Evolutionary conservation across 1,139 yeast genomes (phyloP), one percentile per base, ranked within the genome.

Genomic region (Hansenula sp.): DNA sequence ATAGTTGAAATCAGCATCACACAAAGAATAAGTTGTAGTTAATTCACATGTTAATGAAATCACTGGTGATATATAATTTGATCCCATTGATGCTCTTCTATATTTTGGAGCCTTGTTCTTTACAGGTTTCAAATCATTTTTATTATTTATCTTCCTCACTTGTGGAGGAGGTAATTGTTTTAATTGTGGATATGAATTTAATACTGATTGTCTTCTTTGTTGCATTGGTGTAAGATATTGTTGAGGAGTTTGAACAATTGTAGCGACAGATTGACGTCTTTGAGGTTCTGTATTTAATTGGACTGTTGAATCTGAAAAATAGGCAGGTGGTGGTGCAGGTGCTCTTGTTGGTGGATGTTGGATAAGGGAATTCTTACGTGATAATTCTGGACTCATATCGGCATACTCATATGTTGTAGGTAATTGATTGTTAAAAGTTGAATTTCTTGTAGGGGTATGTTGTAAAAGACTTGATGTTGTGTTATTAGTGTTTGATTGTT

Each of bases 1-100:
- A 60, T 92, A 94, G 47, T 82, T 82, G 64, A 89, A 94, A 37
- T 78, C 78, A 0, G 97, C 90, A 45, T 89, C 88, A 62, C 97
- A 92, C 42, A 92, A 76, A 17, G 86, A 71, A 59, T 86, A 92
- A 0, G 97, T 82, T 24, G 90, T 80, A 6, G 92, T 75, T 36
- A 92, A 66, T 43, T 86, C 80, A 5, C 80, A 75, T 0, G 97
- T 86, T 44, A 90, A 67, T 1, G 96, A 96, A 44, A 77, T 73
- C 18, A 87, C 71, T 0, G 98, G 98, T n/a, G 96, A 85, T 30
- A 88, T 77, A 48, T 81, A 87, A 34, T 82, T 78, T 6, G 89
- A 81, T 43, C 83, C 82, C 33, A 86, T 78, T 1, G 90, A 77
- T 9, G 95, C 89, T 37, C 97, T 73, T 47, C 97, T 73, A 57